phyloP scores from a whole-genome alignment of 495 filamentous ascomycete genomes.

The Apiosordaria backusii region DNA sequence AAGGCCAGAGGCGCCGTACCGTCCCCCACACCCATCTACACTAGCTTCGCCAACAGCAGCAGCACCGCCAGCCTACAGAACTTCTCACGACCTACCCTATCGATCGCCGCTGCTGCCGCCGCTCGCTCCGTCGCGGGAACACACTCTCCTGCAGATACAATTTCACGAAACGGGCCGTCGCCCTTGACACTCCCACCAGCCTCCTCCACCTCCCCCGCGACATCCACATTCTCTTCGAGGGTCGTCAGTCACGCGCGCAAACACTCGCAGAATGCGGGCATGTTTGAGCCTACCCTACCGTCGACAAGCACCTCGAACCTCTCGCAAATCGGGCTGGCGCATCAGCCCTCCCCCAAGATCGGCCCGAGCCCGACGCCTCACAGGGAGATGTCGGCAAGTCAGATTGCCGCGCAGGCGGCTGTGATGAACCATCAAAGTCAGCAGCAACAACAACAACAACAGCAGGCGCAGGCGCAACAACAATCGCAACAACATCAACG shows the following conservation, averaged over 20 bases:
- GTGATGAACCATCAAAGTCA: constrained; percentile 61
- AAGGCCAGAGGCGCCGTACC: constrained; percentile 28
- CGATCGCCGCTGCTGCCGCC: constrained; percentile 37
- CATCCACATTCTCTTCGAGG: constrained; percentile 28
- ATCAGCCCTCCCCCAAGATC: constrained; percentile 29
- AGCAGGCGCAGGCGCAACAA: constrained; percentile 34
- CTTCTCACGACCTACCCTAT: constrained; percentile 51
- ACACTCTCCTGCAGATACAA: constrained; percentile 28
- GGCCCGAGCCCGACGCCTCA: constrained; percentile 43
- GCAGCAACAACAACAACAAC: constrained; percentile 47
- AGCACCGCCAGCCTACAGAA: constrained; percentile 45
- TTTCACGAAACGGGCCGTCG: constrained; percentile 37
- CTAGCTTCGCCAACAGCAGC: constrained; percentile 35
- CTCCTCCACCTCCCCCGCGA: constrained; percentile 26
- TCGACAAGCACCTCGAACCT: constrained; percentile 57
- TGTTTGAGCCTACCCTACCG: constrained; percentile 83
- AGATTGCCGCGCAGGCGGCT: constrained; percentile 87
- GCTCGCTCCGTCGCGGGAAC: constrained; percentile 33
- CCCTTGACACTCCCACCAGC: constrained; percentile 42
- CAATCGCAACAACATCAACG: constrained; percentile 37
- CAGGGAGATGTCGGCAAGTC: constrained; percentile 59
- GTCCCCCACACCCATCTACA: constrained; percentile 32
- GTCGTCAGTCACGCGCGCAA: constrained; percentile 46
- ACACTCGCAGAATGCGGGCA: constrained; percentile 72
- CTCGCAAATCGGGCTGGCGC: constrained; percentile 43